Base-by-base conservation (phyloP, 129 eudicot genomes). In the Saposhnikovia divaricata region DNA sequence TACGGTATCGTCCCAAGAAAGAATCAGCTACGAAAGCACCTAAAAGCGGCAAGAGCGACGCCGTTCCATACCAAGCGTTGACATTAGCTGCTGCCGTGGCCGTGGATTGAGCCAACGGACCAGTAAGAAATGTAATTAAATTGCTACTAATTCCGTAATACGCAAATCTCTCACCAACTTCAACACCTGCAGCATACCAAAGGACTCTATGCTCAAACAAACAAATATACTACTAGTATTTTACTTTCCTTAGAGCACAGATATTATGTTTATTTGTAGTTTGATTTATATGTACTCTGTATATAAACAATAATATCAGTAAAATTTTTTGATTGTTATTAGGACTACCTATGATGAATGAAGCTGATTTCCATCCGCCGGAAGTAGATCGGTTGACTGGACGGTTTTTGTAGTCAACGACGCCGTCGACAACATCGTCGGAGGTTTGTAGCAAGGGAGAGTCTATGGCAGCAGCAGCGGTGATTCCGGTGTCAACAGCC, bases 1-100 rank as follows among this genome's bases (percentile, higher is more conserved):
- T 92, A 11, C 82, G 86, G 72, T 85, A 90, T 44, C 93, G 90
- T 19, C 97, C 97, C 6, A 87, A 72, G 80, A 82, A 88, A 2
- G 88, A 87, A 78, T 92, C 97, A 44, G 97, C 93, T 65, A 92
- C 3, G 34, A 90, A 86, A 21, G 92, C 96, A 11, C 96, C 97
- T 57, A 89, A 18, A 31, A 92, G 73, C 6, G 96, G 97, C 76
- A 88, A 78, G 61, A 92, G 92, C 59, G 85, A 72, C 27, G 89
- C 83, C 74, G 86, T 63, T 27, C 97, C 97, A 5, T 89, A 48
- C 97, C 96, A 92, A 2, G 84, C 88, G 42, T 92, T 90, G 2
- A 92, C 91, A 44, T 88, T 92, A 72, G 82, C 87, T 7, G 97
- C 96, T 2, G 97, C 93, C 5, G 87, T 50, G 0, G 95, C 97